Base-by-base conservation (phyloP, 1,284 basidiomycete species). In the Erythrobasidium hasegawianum region DNA sequence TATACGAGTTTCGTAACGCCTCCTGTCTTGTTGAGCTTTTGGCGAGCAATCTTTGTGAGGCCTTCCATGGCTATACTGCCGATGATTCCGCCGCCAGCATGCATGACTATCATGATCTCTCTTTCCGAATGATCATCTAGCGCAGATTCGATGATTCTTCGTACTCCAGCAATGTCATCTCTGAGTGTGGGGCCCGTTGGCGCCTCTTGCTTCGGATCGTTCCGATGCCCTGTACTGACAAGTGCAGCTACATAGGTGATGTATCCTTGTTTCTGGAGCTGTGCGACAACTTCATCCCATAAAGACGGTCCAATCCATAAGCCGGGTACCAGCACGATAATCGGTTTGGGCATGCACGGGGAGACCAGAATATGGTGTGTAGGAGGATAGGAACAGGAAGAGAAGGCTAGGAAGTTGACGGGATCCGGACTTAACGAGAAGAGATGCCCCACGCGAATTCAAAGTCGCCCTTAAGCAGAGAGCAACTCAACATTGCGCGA, bases 311-410 rank as follows among this genome's bases (percentile, higher is more conserved):
- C 43, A 5, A 47, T n/a, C 43, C 43, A 47, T n/a, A 47, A 24
- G 43, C 43, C 43, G 43, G 43, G 43, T n/a, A 47, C 43, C 14
- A 47, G 43, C 7, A 47, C 43, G 43, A 47, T 16, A n/a, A 47
- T 14, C 43, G 43, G 43, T 14, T 47, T 47, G 33, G 33, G 33
- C 33, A 33, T 33, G 33, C 33, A 33, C 33, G 33, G 33, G 33
- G 5, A 33, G 33, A 11, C 5, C 33, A 4, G 11, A 33, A 5
- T 4, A 33, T 5, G 33, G 33, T 33, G 33, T 33, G n/a, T n/a
- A n/a, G n/a, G n/a, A n/a, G n/a, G 33, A 33, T 33, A 11, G 33
- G 33, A 5, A 33, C 11, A 33, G 5, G 33, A 33, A 11, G 33
- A 33, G 33, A 33, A 11, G n/a, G n/a, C n/a, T n/a, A n/a, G 33